Percentiles rank a stretch among this genome's conserved stretches.
These are phyloP conservation scores for Wickerhamomyces ciferrii DNA, from an alignment of 805 yeast genomes.

Conservation along the genomic window DNA sequence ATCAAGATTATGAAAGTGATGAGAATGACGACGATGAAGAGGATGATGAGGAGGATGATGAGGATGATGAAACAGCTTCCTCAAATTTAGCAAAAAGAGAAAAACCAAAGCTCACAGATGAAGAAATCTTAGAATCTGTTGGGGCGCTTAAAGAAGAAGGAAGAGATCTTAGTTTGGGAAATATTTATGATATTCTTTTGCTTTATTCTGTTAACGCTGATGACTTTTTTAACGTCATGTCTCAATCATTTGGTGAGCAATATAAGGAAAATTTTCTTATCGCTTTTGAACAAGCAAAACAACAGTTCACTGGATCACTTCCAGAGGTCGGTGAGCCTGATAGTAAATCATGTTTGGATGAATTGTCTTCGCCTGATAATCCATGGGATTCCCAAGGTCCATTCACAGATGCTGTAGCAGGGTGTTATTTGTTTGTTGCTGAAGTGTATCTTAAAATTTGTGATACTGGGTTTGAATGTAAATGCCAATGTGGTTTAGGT, in stretches of 20 bases:
- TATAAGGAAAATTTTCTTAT: background rate
- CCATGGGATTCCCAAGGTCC: background rate
- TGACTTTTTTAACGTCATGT: background rate
- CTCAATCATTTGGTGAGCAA: background rate
- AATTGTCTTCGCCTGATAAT: background rate
- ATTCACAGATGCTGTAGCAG: background rate
- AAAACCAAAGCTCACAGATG: background rate
- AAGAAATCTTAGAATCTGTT: background rate
- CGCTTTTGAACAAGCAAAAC: background rate
- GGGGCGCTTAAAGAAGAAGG: background rate
- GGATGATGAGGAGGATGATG: background rate
- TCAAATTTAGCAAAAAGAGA: background rate
- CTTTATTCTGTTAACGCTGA: background rate
- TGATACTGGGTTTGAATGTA: background rate
- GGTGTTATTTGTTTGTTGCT: background rate
- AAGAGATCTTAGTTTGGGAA: background rate
- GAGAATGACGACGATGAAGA: background rate
- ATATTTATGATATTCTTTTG: background rate
- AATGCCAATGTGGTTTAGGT: constrained; percentile 2
- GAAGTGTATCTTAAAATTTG: background rate
- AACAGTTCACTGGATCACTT: background rate
- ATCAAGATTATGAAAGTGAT: constrained; percentile 1
- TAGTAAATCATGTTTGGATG: background rate
- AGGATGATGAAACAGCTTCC: background rate
- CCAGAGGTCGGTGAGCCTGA: background rate